Base-by-base conservation (phyloP, 148 eudicot genomes). In the Amaranthus cruentus region DNA sequence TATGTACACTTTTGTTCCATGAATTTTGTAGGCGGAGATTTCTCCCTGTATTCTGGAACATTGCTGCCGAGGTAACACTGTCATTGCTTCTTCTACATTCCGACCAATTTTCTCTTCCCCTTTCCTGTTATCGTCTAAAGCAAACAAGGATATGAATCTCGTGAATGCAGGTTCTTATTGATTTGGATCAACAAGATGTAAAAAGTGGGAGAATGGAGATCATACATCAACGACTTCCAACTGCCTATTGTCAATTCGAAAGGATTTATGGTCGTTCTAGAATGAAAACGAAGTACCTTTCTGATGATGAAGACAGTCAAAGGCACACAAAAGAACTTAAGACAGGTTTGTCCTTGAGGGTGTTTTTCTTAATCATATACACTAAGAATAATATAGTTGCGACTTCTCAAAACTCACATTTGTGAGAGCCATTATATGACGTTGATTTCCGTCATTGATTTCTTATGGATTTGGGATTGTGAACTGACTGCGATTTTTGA, bases 11-110 rank as follows among this genome's bases (percentile, higher is more conserved):
- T 73, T 80, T 96, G 65, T 96, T 87, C 87, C 75, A 88, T 15
- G 84, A 86, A 76, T 96, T 84, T 68, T 88, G 96, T 82, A 83
- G 96, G 82, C 83, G 88, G 15, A 86, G 94, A 81, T 96, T 96
- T 82, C 78, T 60, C 5, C 94, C 89, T 4, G 73, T 87, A 12
- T 96, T 92, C 64, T 63, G 66, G 48, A 60, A 79, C 52, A 78
- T 75, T 47, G 82, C 88, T 68, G 87, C 91, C 46, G 85, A 86
- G 94, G 99, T 92, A 83, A 73, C n/a, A 47, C 43, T 67, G 9
- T 11, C 38, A 52, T 58, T 49, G 47, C 70, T 21, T 50, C 13
- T 13, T 42, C n/a, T 57, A 5, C 11, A 15, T 55, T 21, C 5
- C 52, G 50, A 54, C 47, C 38, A 11, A 38, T 61, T 44, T 14